Evolutionary conservation across 2,329 filamentous ascomycete genomes (phyloP).

Genomic region (Fonsecaea monophora): DNA sequence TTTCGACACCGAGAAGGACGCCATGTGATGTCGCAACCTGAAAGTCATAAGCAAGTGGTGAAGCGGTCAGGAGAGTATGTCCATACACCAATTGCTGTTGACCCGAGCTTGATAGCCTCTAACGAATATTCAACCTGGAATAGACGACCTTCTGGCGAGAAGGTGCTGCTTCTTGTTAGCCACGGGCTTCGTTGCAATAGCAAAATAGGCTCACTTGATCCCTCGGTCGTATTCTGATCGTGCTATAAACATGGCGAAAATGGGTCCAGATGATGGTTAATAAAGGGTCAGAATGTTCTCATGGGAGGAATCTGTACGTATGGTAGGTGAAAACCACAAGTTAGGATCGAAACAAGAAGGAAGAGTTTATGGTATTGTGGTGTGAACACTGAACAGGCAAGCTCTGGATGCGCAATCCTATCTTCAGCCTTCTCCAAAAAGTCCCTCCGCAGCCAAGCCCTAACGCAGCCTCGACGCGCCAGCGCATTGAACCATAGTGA

Average conservation of each 20-base stretch:
- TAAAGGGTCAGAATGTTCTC: neutral
- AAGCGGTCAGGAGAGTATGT: slow-evolving; percentile 3
- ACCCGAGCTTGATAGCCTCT: slow-evolving; percentile 99
- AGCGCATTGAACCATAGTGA: neutral
- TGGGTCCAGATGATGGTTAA: neutral
- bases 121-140: slow-evolving; percentile 99
- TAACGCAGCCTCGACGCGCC: slow-evolving; percentile 18
- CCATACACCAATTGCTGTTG: slow-evolving; percentile 89
- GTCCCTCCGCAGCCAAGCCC: slow-evolving; percentile 7
- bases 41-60: neutral
- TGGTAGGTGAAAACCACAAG: neutral
- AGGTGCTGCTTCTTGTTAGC: slow-evolving; percentile 71
- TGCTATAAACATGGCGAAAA: slow-evolving; percentile 87
- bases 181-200: slow-evolving; percentile 34
- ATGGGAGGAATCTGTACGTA: neutral
- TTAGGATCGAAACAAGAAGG: neutral
- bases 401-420: slow-evolving; percentile 19
- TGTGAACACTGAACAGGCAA: slow-evolving; percentile 11
- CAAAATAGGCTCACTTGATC: slow-evolving; percentile 76
- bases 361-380: neutral
- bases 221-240: slow-evolving; percentile 99
- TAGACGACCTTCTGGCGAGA: slow-evolving; percentile 98
- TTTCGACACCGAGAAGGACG: slow-evolving; percentile 96
- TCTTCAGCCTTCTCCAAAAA: slow-evolving; percentile 16
- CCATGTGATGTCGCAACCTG: slow-evolving; percentile 89